Evolutionary conservation across 495 filamentous ascomycete genomes (phyloP), one percentile per base, ranked within the genome.

Genomic region (Neurospora africana): DNA sequence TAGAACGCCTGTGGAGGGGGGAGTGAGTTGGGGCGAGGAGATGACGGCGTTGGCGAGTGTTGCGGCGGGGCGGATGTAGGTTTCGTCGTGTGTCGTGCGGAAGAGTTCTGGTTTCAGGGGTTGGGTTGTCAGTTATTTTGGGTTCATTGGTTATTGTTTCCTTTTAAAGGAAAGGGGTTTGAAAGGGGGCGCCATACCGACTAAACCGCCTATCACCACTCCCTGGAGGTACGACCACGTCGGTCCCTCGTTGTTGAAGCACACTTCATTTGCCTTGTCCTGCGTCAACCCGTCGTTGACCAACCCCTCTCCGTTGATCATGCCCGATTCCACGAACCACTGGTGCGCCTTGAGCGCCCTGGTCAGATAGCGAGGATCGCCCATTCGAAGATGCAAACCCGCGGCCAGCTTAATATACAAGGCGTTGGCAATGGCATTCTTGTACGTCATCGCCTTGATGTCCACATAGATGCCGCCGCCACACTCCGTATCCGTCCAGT

Each of bases 181-280:
- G 15, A 27, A 27, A 23, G 39, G 33, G 41, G 33, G 15, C 0
- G 6, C 38, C 38, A 87, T 81, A 79, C 92, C 90, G 7, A 88
- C 85, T 0, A 92, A 83, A 0, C 84, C 91, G 8, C 90, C 90
- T 17, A 93, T 84, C 33, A 93, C 83, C 35, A 91, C 90, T 27
- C 91, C 91, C 76, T 94, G 91, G 77, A 92, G 93, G 80, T 94
- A 94, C 0, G 89, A 86, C 86, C 86, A 93, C 40, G 86, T 83
- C 4, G 86, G 84, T 23, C 80, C 81, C 1, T 83, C 83, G 75
- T 92, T 92, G 76, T 90, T 91, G 67, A 82, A 77, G 78, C 90
- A 92, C 11, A 83, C 81, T 13, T 53, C 71, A 21, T 78, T 77
- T 0, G 77, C 75, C 21, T 33, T 70, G 10, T 72, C 30, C 2